Percentiles rank a stretch among this genome's conserved stretches.
Evolutionary conservation across 2,329 filamentous ascomycete genomes (phyloP).

Genomic region (Pestalotiopsis sp.): DNA sequence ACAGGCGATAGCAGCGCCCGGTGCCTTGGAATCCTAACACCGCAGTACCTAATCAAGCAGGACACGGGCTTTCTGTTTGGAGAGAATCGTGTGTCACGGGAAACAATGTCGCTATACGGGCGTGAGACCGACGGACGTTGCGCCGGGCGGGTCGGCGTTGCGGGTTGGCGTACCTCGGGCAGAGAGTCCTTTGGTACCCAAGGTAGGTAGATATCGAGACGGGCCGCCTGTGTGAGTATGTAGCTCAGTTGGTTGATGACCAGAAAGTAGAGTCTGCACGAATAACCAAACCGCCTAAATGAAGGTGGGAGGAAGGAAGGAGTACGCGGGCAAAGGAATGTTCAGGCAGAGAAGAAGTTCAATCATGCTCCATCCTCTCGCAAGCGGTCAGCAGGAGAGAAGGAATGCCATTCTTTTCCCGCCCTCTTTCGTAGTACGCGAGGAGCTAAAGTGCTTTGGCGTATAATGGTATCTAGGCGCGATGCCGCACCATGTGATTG

Average conservation of each 20-base stretch:
- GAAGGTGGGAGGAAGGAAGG: background rate
- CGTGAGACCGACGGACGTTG: background rate
- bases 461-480: background rate
- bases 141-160: background rate
- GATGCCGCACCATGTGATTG: background rate
- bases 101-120: background rate
- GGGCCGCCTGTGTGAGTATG: too few species aligned
- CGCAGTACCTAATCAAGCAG: background rate
- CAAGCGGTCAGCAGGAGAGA: background rate
- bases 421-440: background rate
- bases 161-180: background rate
- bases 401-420: background rate
- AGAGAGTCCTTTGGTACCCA: background rate
- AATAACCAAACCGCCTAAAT: background rate
- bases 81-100: background rate
- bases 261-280: background rate
- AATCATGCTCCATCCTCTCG: background rate
- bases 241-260: too few species aligned
- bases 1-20: background rate
- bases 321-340: background rate
- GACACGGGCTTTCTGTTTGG: background rate
- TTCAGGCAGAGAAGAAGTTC: background rate
- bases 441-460: background rate
- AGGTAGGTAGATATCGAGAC: background rate
- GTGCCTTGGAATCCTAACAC: background rate